Base-by-base conservation (phyloP, 768 basidiomycete genomes). In the Crepidotus variabilis region DNA sequence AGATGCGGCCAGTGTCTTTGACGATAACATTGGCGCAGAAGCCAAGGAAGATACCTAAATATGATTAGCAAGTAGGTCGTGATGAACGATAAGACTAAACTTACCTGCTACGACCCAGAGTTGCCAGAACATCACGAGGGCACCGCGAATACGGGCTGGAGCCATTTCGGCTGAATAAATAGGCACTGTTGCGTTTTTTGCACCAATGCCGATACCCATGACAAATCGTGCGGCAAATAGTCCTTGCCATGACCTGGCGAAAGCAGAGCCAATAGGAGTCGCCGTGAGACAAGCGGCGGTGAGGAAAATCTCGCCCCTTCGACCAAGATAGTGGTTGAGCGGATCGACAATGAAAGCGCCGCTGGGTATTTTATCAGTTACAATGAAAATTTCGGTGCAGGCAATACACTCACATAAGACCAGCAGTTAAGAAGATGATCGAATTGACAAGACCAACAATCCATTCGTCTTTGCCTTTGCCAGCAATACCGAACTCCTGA, bases 61-160 rank as follows among this genome's bases (percentile, higher is more conserved):
- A 89, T 2, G 88, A 90, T 75, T 75, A 43, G 28, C 11, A 34
- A 2, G 52, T 11, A 7, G 45, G 21, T 47, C 14, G 51, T 35
- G 18, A 34, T 13, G 22, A n/a, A 16, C 32, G 6, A 10, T 7
- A 14, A 24, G 9, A 10, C 7, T 21, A 1, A 47, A 34, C 3
- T 6, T 22, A 46, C 18, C 51, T 8, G 22, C 35, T 60, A 67
- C 70, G 47, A 75, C 76, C 88, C 88, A 92, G 73, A 89, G 78
- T 68, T 91, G 88, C 90, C 92, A 94, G 66, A 83, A 87, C 91
- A 93, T 94, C 57, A 91, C 89, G 28, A 94, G 79, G 1, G 84
- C 92, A 55, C 92, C 93, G 58, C 93, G 84, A 54, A 96, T 90
- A 11, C 71, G 68, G 0, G 92, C 83, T 0, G 93, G 93, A 0